Conservation (phyloP, 345 rosid species). For the Cochlearia excelsa region DNA sequence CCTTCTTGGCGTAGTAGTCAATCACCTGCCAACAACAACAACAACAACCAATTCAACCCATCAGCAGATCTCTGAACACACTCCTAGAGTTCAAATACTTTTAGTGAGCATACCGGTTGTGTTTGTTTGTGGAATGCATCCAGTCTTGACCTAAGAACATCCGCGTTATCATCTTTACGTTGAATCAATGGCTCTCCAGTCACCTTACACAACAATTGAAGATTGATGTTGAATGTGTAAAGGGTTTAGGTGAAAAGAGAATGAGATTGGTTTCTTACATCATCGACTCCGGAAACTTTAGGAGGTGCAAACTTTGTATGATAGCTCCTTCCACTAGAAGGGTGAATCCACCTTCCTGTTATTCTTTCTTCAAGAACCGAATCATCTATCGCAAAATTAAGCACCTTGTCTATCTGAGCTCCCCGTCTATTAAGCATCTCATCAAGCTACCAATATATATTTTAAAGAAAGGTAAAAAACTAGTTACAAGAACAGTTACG, state of each 20-base stretch:
- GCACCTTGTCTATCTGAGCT: conserved; percentile 68
- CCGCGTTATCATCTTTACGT: conserved; percentile 87
- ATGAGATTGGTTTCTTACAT: conserved; percentile 51
- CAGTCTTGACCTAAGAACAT: conserved; percentile 85
- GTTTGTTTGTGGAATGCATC: conserved; percentile 90
- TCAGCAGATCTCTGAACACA: neutral
- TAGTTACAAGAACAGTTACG: neutral
- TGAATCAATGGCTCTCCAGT: conserved; percentile 90
- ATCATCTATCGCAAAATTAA: conserved; percentile 86
- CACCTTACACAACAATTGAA: conserved; percentile 44
- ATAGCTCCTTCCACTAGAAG: conserved; percentile 91
- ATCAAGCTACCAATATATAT: conserved; percentile 57
- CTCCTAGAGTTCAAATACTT: neutral
- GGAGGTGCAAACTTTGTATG: conserved; percentile 89
- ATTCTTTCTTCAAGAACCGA: conserved; percentile 90
- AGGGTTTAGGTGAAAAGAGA: conserved; percentile 4
- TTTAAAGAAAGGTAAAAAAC: neutral
- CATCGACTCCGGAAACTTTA: conserved; percentile 73
- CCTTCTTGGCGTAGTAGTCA: conserved; percentile 70
- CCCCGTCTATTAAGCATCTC: conserved; percentile 90
- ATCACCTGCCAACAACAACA: conserved; percentile 52
- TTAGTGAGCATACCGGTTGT: conserved; percentile 50
- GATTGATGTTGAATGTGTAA: neutral
- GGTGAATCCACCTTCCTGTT: conserved; percentile 96
- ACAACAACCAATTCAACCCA: neutral